Percentiles rank a stretch among this genome's conserved stretches.
Evolutionary conservation across 305 asterid genomes (phyloP).

Genomic region (Ilex paraguariensis): DNA sequence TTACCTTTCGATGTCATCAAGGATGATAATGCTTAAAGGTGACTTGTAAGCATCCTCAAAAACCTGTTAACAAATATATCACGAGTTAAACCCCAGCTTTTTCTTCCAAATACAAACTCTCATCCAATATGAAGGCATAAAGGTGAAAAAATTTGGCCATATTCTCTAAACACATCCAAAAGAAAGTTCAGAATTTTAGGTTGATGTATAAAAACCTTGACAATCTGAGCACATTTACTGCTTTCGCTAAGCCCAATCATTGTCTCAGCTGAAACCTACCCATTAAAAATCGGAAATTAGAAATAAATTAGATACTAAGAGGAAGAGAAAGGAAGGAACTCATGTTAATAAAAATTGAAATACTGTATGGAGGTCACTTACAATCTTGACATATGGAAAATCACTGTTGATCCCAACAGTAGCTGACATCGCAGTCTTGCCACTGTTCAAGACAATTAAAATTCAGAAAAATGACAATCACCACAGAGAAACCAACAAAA

Average conservation of each 20-base stretch:
- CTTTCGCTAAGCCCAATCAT: slow-evolving; percentile 96
- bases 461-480: slow-evolving; percentile 10
- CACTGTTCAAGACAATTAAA: slow-evolving; percentile 44
- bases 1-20: slow-evolving; percentile 97
- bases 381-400: too few species aligned
- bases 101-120: too few species aligned
- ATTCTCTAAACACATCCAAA: slow-evolving; percentile 4
- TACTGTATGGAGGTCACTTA: too few species aligned
- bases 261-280: slow-evolving; percentile 89
- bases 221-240: slow-evolving; percentile 90
- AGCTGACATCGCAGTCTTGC: too few species aligned
- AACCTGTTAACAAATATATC: slow-evolving; percentile 45
- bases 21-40: slow-evolving; percentile 87
- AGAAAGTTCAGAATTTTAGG: slow-evolving; percentile 13
- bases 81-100: slow-evolving; percentile 1
- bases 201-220: slow-evolving; percentile 49
- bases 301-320: too few species aligned
- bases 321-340: too few species aligned
- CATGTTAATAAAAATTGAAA: too few species aligned
- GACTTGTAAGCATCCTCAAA: slow-evolving; percentile 98
- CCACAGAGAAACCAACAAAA: slow-evolving; percentile 11
- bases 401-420: too few species aligned
- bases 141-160: background rate
- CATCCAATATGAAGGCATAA: too few species aligned
- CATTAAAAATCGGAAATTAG: background rate